These are phyloP conservation scores for Cystoisospora suis DNA, from an alignment of 169 alveolate species.

Conservation along the genomic window DNA sequence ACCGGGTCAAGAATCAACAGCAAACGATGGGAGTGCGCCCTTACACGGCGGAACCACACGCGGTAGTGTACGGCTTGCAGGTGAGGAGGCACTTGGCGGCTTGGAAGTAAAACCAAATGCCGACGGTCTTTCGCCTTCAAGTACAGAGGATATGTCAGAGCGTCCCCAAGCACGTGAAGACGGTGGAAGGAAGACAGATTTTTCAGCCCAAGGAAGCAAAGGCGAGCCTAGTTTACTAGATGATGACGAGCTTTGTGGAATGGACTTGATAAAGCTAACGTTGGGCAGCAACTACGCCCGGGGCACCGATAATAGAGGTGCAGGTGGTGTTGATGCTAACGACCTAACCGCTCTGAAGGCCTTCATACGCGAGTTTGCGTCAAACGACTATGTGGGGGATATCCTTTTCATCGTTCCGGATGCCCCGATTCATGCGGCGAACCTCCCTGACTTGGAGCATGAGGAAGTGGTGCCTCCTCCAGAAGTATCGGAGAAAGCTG, in stretches of 20 bases:
- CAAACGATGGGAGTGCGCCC: not conserved
- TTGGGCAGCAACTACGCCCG: not conserved
- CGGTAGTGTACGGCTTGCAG: too few species aligned
- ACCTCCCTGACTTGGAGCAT: too few species aligned
- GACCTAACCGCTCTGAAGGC: not conserved
- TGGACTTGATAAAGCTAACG: constrained; percentile 33
- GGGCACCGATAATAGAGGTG: not conserved
- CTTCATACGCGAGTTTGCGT: constrained; percentile 15
- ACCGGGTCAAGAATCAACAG: not conserved
- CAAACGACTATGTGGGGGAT: constrained; percentile 3
- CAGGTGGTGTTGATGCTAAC: not conserved
- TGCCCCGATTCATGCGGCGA: constrained; percentile 38
- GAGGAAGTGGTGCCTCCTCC: too few species aligned
- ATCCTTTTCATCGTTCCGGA: constrained; percentile 49
- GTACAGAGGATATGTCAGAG: too few species aligned
- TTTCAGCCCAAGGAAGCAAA: not conserved
- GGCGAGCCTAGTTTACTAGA: not conserved
- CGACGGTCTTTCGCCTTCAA: too few species aligned
- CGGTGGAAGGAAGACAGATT: not conserved
- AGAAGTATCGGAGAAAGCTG: too few species aligned
- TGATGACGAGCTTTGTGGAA: constrained; percentile 43
- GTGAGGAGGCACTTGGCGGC: not conserved
- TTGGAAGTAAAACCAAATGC: not conserved
- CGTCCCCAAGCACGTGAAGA: too few species aligned
- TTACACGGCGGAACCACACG: not conserved